phyloP scores from a whole-genome alignment of 768 basidiomycete species.

The Cystobasidium tubakii region DNA sequence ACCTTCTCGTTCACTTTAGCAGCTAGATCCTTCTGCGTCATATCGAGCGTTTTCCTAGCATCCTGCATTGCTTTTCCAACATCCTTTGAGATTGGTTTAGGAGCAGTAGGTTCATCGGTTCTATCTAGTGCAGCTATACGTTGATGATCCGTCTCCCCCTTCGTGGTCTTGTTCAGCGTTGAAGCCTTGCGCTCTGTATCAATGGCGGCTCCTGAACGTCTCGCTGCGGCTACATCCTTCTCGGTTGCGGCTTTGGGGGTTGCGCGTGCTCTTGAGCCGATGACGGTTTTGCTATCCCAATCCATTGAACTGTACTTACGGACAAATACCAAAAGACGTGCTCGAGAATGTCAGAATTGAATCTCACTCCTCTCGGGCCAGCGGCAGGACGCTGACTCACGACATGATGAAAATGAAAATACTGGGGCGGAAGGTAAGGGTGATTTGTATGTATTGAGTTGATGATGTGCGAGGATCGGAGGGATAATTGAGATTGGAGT shows the following conservation, averaged over 20 bases:
- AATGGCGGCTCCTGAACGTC: conserved; percentile 5
- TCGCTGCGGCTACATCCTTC: conserved; percentile 14
- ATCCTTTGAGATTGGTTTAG: conserved; percentile 17
- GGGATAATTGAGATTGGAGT: background rate
- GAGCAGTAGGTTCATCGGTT: conserved; percentile 35
- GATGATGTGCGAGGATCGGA: too few relatives aligned
- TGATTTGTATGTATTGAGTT: too few relatives aligned
- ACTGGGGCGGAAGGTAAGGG: too few relatives aligned
- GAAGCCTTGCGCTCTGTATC: conserved; percentile 6
- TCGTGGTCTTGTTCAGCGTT: conserved; percentile 4
- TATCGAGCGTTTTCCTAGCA: conserved; percentile 26
- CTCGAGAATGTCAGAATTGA: background rate
- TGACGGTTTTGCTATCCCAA: conserved; percentile 15
- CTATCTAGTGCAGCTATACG: conserved; percentile 17
- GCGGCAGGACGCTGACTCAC: background rate
- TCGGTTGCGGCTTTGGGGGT: background rate
- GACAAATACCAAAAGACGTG: too few relatives aligned
- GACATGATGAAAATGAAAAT: background rate
- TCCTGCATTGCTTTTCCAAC: conserved; percentile 36
- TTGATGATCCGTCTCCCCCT: conserved; percentile 1
- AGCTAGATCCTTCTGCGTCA: conserved; percentile 39
- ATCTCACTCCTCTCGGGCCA: too few relatives aligned
- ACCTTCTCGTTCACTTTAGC: conserved; percentile 36
- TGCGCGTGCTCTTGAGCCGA: background rate
- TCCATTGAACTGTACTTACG: conserved; percentile 14